Percentiles rank a stretch among this genome's conserved stretches.
Conservation (phyloP, 2,329 filamentous ascomycete species). For the Neophaeococcomyces mojaviensis region DNA sequence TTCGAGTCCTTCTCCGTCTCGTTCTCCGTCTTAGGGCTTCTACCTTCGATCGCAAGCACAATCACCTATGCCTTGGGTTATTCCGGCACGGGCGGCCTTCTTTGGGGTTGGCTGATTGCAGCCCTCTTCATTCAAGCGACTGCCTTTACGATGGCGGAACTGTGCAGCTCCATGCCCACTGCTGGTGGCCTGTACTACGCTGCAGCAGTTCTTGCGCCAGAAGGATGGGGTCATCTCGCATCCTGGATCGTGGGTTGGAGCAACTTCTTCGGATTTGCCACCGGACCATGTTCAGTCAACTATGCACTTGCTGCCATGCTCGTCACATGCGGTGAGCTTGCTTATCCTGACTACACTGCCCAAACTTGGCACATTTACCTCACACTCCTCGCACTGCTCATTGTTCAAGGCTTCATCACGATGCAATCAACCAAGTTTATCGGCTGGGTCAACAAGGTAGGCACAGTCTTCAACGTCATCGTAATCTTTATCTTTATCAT, state of each 20-base stretch:
- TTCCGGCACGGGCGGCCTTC: conserved; percentile 26
- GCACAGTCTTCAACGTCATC: conserved; percentile 26
- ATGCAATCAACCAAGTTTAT: conserved; percentile 31
- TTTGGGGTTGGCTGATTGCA: conserved; percentile 29
- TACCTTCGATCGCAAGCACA: conserved; percentile 34
- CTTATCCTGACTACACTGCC: conserved; percentile 26
- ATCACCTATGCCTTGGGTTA: conserved; percentile 30
- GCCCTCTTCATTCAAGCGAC: conserved; percentile 27
- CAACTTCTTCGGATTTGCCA: conserved; percentile 27
- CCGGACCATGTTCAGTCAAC: conserved; percentile 28
- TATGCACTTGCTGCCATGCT: conserved; percentile 31
- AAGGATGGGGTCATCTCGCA: conserved; percentile 22
- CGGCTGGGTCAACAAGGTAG: conserved; percentile 29
- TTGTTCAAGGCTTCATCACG: conserved; percentile 27
- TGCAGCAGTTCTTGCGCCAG: conserved; percentile 28
- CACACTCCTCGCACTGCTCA: conserved; percentile 25
- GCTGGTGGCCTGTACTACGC: conserved; percentile 30
- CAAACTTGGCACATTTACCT: conserved; percentile 31
- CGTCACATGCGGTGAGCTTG: conserved; percentile 28
- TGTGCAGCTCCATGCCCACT: conserved; percentile 30
- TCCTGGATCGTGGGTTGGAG: conserved; percentile 27
- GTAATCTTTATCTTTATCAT: conserved; percentile 30
- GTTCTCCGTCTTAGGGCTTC: conserved; percentile 30
- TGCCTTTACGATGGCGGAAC: conserved; percentile 30
- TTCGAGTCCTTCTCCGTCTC: conserved; percentile 31